Percentiles rank a stretch among this genome's conserved stretches.
Conservation (phyloP, 2,329 filamentous ascomycete genomes). For the Colletotrichum incanum region DNA sequence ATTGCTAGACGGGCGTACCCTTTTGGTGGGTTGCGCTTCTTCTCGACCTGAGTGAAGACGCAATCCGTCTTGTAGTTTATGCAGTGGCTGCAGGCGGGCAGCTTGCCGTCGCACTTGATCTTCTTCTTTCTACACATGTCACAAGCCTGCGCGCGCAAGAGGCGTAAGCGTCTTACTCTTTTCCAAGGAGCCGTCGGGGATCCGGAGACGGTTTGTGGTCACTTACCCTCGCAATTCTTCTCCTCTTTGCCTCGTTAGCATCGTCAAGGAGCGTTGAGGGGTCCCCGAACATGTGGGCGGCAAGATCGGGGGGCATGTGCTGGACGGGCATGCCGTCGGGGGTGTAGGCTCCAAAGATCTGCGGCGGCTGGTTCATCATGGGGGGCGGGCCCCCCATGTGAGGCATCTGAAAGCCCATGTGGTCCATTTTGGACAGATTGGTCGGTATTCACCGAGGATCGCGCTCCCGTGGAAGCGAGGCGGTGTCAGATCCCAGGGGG, state of each 20-base stretch:
- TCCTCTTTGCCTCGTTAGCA: slow-evolving; percentile 86
- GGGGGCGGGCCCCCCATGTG: slow-evolving; percentile 66
- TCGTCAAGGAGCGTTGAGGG: slow-evolving; percentile 73
- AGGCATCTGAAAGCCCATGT: slow-evolving; percentile 73
- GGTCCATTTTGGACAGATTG: slow-evolving; percentile 60
- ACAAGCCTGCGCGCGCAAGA: slow-evolving; percentile 77
- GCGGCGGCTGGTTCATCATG: slow-evolving; percentile 77
- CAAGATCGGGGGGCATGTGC: slow-evolving; percentile 70
- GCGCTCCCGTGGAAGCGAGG: not conserved
- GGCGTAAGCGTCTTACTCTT: slow-evolving; percentile 2
- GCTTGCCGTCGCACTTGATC: slow-evolving; percentile 98
- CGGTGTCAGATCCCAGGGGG: not conserved
- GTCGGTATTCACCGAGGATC: slow-evolving; percentile 1
- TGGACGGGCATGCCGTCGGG: slow-evolving; percentile 73
- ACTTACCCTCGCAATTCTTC: slow-evolving; percentile 86
- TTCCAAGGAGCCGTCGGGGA: not conserved
- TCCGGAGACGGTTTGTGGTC: not conserved
- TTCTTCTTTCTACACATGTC: slow-evolving; percentile 98
- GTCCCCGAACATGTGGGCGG: slow-evolving; percentile 73
- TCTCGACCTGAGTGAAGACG: slow-evolving; percentile 97
- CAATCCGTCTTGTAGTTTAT: slow-evolving; percentile 99
- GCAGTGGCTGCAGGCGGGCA: slow-evolving; percentile 95
- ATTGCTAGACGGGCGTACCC: slow-evolving; percentile 72
- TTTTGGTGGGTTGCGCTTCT: slow-evolving; percentile 97
- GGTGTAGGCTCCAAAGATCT: slow-evolving; percentile 77